A percentile compares a stretch with the other conserved stretches of the same genome.
Conservation (phyloP, 129 eudicot genomes). For the Oenanthe sinensis region DNA sequence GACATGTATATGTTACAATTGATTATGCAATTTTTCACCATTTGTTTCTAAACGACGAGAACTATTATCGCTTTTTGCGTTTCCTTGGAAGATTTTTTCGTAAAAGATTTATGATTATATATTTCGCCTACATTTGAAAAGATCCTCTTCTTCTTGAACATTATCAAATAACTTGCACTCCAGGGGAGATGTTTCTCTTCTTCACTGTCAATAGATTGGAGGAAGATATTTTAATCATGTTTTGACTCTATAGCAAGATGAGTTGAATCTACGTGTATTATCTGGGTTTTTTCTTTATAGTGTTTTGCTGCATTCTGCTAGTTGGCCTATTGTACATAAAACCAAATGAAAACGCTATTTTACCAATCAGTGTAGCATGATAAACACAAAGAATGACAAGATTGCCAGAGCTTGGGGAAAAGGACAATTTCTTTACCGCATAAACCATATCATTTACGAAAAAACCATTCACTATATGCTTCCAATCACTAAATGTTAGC, state of each 20-base stretch:
- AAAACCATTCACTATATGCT: background rate
- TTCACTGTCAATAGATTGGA: background rate
- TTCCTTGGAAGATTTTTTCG: no score
- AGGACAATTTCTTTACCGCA: conserved; percentile 2
- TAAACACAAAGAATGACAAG: conserved; percentile 24
- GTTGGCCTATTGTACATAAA: background rate
- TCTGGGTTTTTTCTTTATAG: background rate
- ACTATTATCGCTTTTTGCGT: no score
- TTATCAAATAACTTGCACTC: no score
- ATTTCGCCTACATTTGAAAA: background rate
- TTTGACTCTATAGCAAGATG: background rate
- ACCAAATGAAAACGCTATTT: background rate
- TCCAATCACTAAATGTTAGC: background rate
- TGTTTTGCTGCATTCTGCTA: background rate
- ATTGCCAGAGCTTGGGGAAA: conserved; percentile 14
- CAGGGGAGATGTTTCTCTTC: background rate
- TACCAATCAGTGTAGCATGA: background rate
- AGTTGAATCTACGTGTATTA: background rate
- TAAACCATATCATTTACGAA: background rate
- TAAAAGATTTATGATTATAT: no score
- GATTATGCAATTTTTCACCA: no score
- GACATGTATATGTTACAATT: background rate
- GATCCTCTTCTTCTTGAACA: background rate
- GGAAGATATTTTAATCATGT: background rate
- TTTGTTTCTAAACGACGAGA: no score